Conservation (phyloP, 2,329 filamentous ascomycete genomes). For the Trichoderma pleuroti region DNA sequence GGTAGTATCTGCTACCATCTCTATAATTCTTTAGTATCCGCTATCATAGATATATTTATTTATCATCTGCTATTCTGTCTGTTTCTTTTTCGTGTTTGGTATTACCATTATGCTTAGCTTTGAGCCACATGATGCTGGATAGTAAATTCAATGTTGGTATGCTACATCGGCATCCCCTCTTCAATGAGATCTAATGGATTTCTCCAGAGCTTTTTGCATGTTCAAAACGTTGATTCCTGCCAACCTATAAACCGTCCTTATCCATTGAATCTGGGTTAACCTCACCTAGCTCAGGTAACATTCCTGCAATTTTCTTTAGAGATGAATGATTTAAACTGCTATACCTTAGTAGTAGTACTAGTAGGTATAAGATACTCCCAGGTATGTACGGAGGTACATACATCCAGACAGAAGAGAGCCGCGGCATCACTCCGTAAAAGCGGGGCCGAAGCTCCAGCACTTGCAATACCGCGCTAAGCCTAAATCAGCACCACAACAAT, state of each 20-base stretch:
- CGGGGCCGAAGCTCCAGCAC: neutral
- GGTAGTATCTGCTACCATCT: too few relatives aligned
- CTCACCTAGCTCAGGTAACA: neutral
- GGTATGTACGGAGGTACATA: neutral
- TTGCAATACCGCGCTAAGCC: neutral
- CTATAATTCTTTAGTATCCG: neutral
- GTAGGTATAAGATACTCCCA: neutral
- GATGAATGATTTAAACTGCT: neutral
- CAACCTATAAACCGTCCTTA: neutral
- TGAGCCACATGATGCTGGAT: neutral
- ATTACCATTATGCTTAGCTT: neutral
- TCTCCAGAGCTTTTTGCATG: neutral
- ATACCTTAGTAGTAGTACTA: too few relatives aligned
- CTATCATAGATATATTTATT: neutral
- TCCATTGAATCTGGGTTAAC: neutral
- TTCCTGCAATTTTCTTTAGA: neutral
- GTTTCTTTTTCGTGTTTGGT: neutral
- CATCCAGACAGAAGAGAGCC: neutral
- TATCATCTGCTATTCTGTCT: neutral
- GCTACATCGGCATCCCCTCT: too few relatives aligned
- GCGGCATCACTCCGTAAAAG: neutral
- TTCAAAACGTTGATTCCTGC: neutral
- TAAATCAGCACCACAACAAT: slow-evolving; percentile 19
- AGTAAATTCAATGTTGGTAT: too few relatives aligned
- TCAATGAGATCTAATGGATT: neutral